Evolutionary conservation across 2,329 filamentous ascomycete genomes (phyloP).

Genomic region (Immersiporthe knoxdaviesiana): DNA sequence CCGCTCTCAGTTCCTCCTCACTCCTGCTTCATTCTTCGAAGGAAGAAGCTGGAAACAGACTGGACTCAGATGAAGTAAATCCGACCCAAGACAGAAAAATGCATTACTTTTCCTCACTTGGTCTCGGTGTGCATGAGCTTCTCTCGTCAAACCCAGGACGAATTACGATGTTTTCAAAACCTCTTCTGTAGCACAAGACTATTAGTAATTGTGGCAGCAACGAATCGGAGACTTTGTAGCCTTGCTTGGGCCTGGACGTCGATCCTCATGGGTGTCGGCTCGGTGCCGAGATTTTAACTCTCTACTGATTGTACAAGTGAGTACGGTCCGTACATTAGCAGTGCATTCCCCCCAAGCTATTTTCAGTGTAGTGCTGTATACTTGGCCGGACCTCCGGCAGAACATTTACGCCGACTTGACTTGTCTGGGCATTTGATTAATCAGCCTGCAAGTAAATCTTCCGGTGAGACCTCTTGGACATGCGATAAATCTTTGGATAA

Average conservation of each 20-base stretch:
- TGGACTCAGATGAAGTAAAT: neutral
- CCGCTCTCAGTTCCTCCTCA: too few relatives aligned
- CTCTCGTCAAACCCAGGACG: too few relatives aligned
- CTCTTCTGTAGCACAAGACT: too few relatives aligned
- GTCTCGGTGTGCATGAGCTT: too few relatives aligned
- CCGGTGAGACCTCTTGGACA: neutral
- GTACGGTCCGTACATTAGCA: too few relatives aligned
- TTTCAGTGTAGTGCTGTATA: too few relatives aligned
- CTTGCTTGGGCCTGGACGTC: neutral
- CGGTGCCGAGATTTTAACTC: neutral
- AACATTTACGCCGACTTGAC: neutral
- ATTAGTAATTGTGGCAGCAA: too few relatives aligned
- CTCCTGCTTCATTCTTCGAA: too few relatives aligned
- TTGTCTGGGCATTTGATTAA: neutral
- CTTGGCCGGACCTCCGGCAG: neutral
- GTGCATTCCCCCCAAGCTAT: neutral
- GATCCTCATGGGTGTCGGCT: constrained; percentile 4
- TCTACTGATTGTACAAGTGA: neutral
- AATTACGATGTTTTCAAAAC: too few relatives aligned
- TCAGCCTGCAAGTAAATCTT: neutral
- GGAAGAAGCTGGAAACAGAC: too few relatives aligned
- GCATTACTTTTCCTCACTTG: too few relatives aligned
- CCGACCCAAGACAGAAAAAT: neutral
- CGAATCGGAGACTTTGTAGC: constrained; percentile 4
- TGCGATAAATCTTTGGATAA: too few relatives aligned